Percentiles rank a stretch among this genome's conserved stretches.
phyloP scores from a whole-genome alignment of 139 green algal genomes.

The Limnomonas spitsbergensis region DNA sequence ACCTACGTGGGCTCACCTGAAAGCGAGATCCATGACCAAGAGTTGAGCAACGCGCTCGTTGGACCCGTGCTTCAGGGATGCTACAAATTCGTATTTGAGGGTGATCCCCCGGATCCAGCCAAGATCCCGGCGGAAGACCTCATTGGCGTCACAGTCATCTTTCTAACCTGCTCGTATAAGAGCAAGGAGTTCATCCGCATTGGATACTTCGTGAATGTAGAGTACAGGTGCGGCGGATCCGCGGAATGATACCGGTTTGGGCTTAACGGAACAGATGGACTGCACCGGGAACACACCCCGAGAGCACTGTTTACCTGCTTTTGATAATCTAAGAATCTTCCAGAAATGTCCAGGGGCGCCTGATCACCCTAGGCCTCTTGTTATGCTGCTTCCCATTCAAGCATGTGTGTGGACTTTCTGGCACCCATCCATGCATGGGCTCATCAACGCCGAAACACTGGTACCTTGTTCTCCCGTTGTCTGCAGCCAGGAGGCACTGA shows the following conservation, averaged over 20 bases:
- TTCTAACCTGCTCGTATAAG: constrained; percentile 94
- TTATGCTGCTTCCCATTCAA: too few relatives aligned
- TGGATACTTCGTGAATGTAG: constrained; percentile 95
- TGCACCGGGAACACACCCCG: too few relatives aligned
- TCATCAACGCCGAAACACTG: too few relatives aligned
- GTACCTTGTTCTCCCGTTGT: too few relatives aligned
- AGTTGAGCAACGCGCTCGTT: constrained; percentile 87
- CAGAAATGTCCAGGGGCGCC: too few relatives aligned
- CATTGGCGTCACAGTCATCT: constrained; percentile 89
- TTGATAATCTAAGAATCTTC: too few relatives aligned
- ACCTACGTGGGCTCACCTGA: constrained; percentile 95
- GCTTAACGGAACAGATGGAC: too few relatives aligned
- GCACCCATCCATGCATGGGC: too few relatives aligned
- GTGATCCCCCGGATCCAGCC: constrained; percentile 75
- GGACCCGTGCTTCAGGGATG: constrained; percentile 81
- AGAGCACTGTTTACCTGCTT: too few relatives aligned
- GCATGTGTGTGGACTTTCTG: too few relatives aligned
- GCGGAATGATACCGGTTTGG: too few relatives aligned
- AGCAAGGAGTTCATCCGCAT: constrained; percentile 82
- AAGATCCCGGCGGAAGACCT: constrained; percentile 76
- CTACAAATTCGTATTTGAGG: constrained; percentile 89
- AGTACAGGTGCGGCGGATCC: constrained; percentile 84
- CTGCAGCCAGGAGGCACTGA: constrained; percentile 76
- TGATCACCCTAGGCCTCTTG: too few relatives aligned
- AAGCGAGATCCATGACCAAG: constrained; percentile 88